These are phyloP conservation scores for Gloeopeniophorella convolvens DNA, from an alignment of 768 basidiomycete genomes.

Conservation along the genomic window DNA sequence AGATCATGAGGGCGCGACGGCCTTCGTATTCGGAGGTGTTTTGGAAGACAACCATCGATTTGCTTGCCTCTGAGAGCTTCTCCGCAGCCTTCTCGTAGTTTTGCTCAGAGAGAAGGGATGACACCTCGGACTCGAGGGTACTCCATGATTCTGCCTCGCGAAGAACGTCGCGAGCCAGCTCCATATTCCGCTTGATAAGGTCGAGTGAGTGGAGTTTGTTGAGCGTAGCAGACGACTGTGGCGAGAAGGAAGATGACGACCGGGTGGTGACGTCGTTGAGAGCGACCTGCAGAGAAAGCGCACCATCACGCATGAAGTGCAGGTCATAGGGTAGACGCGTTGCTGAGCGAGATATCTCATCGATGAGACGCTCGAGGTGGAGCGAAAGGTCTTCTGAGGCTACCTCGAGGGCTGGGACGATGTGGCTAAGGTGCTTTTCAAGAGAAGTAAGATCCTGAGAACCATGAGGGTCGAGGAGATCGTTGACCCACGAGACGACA, in stretches of 20 bases:
- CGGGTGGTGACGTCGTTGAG: conserved; percentile 57
- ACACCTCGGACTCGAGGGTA: conserved; percentile 88
- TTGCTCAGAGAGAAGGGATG: conserved; percentile 69
- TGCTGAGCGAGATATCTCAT: conserved; percentile 87
- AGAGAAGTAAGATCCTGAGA: conserved; percentile 36
- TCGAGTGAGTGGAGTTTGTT: conserved; percentile 78
- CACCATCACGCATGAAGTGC: conserved; percentile 94
- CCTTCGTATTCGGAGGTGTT: conserved; percentile 89
- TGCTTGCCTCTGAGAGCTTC: conserved; percentile 80
- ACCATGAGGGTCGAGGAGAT: conserved; percentile 17
- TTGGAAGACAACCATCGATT: conserved; percentile 87
- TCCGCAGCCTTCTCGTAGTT: conserved; percentile 89
- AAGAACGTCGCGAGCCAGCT: conserved; percentile 80
- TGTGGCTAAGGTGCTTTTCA: conserved; percentile 66
- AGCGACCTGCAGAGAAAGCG: conserved; percentile 63
- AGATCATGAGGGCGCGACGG: conserved; percentile 79
- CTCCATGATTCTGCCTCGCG: conserved; percentile 97
- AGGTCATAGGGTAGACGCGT: conserved; percentile 92
- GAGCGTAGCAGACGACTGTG: conserved; percentile 58
- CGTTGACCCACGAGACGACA: conserved; percentile 30
- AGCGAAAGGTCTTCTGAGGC: conserved; percentile 85
- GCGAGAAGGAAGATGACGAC: conserved; percentile 45
- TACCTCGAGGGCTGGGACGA: conserved; percentile 77
- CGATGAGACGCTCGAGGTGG: conserved; percentile 80
- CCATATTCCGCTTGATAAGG: conserved; percentile 79